These are phyloP conservation scores for Komagataella kurtzmanii DNA, from an alignment of 805 yeast genomes.

Conservation along the genomic window DNA sequence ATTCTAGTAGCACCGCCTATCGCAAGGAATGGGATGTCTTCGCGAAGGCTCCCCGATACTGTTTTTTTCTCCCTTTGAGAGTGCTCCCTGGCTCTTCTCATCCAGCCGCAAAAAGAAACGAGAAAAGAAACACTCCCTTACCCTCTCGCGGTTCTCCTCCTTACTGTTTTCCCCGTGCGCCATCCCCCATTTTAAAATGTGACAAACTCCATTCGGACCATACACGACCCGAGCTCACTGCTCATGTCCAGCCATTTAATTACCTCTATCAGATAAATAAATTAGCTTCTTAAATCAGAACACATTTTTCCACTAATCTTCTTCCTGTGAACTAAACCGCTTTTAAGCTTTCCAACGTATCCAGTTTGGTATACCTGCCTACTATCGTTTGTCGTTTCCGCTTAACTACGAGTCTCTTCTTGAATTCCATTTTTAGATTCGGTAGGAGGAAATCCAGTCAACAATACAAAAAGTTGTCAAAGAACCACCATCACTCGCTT, in stretches of 20 bases:
- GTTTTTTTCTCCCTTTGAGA: no score
- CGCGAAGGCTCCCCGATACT: neutral
- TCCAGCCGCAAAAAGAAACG: neutral
- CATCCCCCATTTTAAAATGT: neutral
- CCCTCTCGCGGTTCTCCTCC: neutral
- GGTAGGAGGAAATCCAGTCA: neutral
- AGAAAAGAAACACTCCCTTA: neutral
- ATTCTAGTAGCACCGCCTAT: neutral
- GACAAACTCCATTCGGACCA: conserved; percentile 2
- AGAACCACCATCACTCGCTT: neutral
- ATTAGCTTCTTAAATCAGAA: neutral
- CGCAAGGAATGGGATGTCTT: neutral
- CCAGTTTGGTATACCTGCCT: neutral
- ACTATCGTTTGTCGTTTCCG: neutral
- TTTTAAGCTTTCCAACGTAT: neutral
- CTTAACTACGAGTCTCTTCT: neutral
- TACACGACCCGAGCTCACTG: conserved; percentile 2
- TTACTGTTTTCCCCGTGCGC: neutral
- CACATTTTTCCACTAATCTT: neutral
- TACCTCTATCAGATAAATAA: neutral
- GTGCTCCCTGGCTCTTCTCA: neutral
- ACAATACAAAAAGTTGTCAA: neutral
- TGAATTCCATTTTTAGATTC: neutral
- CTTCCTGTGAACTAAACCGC: neutral
- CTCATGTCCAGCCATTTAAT: neutral